These are phyloP conservation scores for Phialophora verrucosa DNA, from an alignment of 2,329 filamentous ascomycete genomes.

Conservation along the genomic window DNA sequence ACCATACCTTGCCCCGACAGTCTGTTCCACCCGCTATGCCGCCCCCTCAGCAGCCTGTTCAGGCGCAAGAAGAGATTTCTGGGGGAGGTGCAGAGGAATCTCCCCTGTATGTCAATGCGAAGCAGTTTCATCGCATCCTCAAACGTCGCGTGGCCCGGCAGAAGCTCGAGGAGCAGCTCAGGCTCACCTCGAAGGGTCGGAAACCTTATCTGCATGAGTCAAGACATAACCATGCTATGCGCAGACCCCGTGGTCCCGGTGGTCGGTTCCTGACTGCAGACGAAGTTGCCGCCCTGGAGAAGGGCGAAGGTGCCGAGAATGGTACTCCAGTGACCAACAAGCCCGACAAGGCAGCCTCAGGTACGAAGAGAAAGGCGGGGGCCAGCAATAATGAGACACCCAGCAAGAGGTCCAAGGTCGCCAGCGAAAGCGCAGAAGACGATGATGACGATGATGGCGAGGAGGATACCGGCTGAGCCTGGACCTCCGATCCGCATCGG, in stretches of 20 bases:
- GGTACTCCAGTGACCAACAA: conserved; percentile 41
- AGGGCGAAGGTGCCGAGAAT: conserved; percentile 51
- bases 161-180: conserved; percentile 87
- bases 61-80: conserved; percentile 76
- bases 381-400: conserved; percentile 52
- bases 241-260: conserved; percentile 87
- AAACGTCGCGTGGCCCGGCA: conserved; percentile 93
- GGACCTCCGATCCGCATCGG: conserved; percentile 6
- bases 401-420: conserved; percentile 58
- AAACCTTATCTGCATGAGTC: conserved; percentile 98
- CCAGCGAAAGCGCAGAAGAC: conserved; percentile 57
- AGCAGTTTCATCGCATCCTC: conserved; percentile 96
- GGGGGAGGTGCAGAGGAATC: conserved; percentile 79
- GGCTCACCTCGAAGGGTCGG: conserved; percentile 90
- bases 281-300: conserved; percentile 89
- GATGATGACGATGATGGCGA: conserved; percentile 62
- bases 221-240: conserved; percentile 97
- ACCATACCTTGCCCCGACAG: conserved; percentile 62
- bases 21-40: conserved; percentile 57
- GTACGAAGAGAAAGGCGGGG: conserved; percentile 60
- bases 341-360: conserved; percentile 43
- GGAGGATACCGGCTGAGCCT: conserved; percentile 47
- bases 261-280: conserved; percentile 96
- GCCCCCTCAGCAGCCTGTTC: conserved; percentile 59
- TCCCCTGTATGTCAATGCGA: conserved; percentile 95